phyloP scores from a whole-genome alignment of 306 rosid species.

The Spatholobus suberectus region DNA sequence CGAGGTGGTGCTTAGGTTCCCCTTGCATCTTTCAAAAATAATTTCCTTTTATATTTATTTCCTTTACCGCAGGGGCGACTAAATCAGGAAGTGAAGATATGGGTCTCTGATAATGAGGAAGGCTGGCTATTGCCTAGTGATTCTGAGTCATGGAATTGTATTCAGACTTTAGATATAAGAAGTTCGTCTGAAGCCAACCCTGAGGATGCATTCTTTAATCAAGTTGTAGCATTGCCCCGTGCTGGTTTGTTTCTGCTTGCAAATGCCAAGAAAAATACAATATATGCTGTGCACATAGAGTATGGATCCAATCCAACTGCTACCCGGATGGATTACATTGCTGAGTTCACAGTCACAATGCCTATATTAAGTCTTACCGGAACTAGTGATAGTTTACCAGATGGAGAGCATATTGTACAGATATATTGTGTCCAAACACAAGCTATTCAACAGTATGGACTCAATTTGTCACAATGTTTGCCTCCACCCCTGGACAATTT shows the following conservation, averaged over 20 bases:
- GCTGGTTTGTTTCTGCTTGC: constrained; percentile 75
- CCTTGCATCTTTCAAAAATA: constrained; percentile 35
- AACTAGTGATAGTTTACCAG: constrained; percentile 68
- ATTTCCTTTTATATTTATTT: constrained; percentile 12
- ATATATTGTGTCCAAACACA: constrained; percentile 81
- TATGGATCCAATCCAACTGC: constrained; percentile 77
- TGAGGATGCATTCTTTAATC: constrained; percentile 73
- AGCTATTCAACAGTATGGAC: constrained; percentile 84
- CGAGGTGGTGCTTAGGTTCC: constrained; percentile 8
- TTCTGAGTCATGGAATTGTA: constrained; percentile 74
- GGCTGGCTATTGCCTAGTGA: constrained; percentile 83
- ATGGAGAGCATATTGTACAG: constrained; percentile 72
- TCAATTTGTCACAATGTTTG: constrained; percentile 70
- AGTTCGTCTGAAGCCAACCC: constrained; percentile 61
- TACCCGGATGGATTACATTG: constrained; percentile 72
- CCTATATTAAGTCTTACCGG: constrained; percentile 79
- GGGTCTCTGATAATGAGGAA: constrained; percentile 72
- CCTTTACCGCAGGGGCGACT: constrained; percentile 66
- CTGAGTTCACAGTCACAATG: constrained; percentile 80
- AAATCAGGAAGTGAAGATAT: constrained; percentile 70
- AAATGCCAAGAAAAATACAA: constrained; percentile 81
- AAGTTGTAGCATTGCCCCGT: constrained; percentile 63
- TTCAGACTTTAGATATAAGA: constrained; percentile 67
- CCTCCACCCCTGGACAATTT: constrained; percentile 67
- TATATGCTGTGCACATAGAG: constrained; percentile 74